Conservation (phyloP, 768 basidiomycete genomes). For the Tulasnella sp. region DNA sequence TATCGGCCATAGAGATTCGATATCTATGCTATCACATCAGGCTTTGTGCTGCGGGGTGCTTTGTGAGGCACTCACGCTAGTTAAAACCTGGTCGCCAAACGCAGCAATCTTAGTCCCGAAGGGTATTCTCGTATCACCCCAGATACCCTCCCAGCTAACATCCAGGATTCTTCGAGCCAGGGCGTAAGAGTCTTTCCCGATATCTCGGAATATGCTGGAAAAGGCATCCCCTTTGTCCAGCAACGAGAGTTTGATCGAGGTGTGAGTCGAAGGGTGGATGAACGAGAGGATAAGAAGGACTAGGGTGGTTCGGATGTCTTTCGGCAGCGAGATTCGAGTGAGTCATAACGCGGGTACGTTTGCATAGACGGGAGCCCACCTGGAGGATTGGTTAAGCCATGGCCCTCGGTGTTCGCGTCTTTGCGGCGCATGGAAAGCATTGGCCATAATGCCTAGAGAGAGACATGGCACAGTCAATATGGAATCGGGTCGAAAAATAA, state of each 20-base stretch:
- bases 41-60: too few species aligned
- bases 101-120: conserved; percentile 64
- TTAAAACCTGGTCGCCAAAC: conserved; percentile 63
- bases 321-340: conserved; percentile 20
- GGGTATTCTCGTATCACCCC: conserved; percentile 68
- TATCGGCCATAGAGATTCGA: conserved; percentile 68
- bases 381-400: background rate
- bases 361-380: background rate
- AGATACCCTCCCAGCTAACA: conserved; percentile 69
- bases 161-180: conserved; percentile 65
- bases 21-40: conserved; percentile 54
- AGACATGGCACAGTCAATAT: background rate
- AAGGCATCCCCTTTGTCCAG: conserved; percentile 69
- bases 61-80: conserved; percentile 47
- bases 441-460: background rate
- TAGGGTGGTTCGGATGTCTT: conserved; percentile 78
- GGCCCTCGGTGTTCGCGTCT: background rate
- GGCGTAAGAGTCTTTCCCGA: conserved; percentile 60
- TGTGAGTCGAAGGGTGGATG: conserved; percentile 46
- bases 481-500: too few species aligned
- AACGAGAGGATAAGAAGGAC: conserved; percentile 71
- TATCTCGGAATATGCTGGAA: conserved; percentile 65
- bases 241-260: conserved; percentile 57
- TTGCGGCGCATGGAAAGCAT: background rate
- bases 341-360: background rate